A percentile compares a stretch with the other conserved stretches of the same genome.
phyloP scores from a whole-genome alignment of 345 rosid species.

The Bruguiera gymnorhiza region DNA sequence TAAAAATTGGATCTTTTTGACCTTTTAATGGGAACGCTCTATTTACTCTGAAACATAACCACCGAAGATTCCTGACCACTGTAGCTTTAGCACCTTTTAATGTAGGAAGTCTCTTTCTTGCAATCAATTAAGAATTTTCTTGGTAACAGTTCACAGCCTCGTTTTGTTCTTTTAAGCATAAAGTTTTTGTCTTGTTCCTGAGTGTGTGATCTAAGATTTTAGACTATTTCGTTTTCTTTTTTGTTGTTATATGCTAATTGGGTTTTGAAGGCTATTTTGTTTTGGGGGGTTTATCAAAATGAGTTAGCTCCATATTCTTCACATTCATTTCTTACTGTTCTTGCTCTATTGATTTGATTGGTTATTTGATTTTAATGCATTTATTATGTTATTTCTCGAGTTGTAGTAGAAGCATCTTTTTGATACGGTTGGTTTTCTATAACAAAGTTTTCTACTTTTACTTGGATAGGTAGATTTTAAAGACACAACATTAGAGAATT shows the following conservation, averaged over 20 bases:
- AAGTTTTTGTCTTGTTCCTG: slow-evolving; percentile 6
- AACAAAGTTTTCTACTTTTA: not conserved
- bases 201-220: slow-evolving; percentile 11
- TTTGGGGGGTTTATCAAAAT: not conserved
- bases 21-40: too few species aligned
- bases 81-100: too few species aligned
- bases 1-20: too few species aligned
- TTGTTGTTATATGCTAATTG: too few species aligned
- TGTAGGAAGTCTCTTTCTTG: not conserved
- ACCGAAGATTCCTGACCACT: too few species aligned
- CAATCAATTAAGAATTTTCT: not conserved
- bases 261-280: too few species aligned
- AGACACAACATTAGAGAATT: too few species aligned
- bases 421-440: too few species aligned
- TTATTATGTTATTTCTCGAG: not conserved
- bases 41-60: too few species aligned
- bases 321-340: not conserved
- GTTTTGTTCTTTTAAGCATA: slow-evolving; percentile 5
- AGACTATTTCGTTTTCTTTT: not conserved
- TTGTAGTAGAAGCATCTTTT: too few species aligned
- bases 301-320: not conserved
- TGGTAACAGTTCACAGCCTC: not conserved
- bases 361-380: not conserved
- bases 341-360: not conserved
- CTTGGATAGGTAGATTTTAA: not conserved